A percentile compares a stretch with the other conserved stretches of the same genome.
Conservation (phyloP, 257 asterid genomes). For the Solanum sejunctum region DNA sequence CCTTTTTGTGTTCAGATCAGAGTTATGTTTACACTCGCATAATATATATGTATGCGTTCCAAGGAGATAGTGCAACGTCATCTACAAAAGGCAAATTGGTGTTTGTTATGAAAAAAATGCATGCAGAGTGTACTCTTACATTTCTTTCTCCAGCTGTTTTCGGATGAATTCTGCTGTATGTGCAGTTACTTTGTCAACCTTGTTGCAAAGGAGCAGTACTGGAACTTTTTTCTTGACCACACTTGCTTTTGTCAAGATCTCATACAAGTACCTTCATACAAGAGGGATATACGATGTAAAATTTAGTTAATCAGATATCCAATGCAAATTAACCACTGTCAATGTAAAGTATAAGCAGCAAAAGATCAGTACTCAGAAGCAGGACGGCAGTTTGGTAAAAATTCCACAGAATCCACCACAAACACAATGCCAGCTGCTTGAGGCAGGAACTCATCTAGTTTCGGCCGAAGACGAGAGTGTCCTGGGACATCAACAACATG, state of each 20-base stretch:
- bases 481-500: conserved; percentile 88
- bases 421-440: conserved; percentile 60
- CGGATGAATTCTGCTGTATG: conserved; percentile 73
- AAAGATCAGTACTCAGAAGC: conserved; percentile 57
- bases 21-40: neutral
- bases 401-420: conserved; percentile 78
- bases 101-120: neutral
- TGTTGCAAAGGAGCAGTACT: conserved; percentile 67
- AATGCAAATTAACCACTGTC: neutral
- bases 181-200: conserved; percentile 84
- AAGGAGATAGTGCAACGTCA: neutral
- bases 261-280: conserved; percentile 59
- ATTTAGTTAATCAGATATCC: neutral
- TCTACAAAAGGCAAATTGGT: neutral
- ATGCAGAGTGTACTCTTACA: conserved; percentile 11
- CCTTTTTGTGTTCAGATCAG: neutral
- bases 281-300: neutral
- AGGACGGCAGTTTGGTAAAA: conserved; percentile 61
- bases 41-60: neutral
- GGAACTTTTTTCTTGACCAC: conserved; percentile 69
- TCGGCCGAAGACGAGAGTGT: conserved; percentile 66
- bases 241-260: conserved; percentile 57
- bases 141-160: conserved; percentile 62
- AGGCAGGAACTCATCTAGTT: conserved; percentile 66
- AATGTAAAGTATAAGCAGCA: neutral